phyloP scores from a whole-genome alignment of 2,329 filamentous ascomycete genomes.

The Capronia epimyces region DNA sequence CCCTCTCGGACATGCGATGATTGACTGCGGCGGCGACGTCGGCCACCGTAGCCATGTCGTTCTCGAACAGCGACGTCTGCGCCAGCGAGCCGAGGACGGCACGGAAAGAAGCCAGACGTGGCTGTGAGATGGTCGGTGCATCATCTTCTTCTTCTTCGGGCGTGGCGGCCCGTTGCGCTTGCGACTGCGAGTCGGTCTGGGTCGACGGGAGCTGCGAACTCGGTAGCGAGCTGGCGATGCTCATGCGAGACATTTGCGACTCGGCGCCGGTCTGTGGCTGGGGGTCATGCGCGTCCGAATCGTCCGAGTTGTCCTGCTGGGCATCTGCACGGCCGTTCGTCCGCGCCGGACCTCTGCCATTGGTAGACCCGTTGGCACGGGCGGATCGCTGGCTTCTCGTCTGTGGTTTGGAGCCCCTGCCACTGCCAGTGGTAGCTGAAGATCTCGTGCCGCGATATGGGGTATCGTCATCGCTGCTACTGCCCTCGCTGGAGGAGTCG shows the following conservation, averaged over 20 bases:
- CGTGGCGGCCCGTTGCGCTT: slow-evolving; percentile 56
- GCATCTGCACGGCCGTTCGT: slow-evolving; percentile 52
- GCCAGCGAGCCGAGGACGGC: slow-evolving; percentile 76
- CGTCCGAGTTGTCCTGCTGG: slow-evolving; percentile 48
- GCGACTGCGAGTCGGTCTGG: slow-evolving; percentile 28
- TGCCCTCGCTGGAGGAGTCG: slow-evolving; percentile 45
- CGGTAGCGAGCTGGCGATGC: slow-evolving; percentile 73
- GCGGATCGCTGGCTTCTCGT: slow-evolving; percentile 25
- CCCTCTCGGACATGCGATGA: slow-evolving; percentile 47
- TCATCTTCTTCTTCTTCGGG: too few relatives aligned
- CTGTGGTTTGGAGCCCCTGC: slow-evolving; percentile 25
- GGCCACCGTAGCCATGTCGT: slow-evolving; percentile 73
- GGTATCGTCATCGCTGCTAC: slow-evolving; percentile 29
- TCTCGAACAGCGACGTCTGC: slow-evolving; percentile 74
- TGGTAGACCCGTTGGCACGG: slow-evolving; percentile 33
- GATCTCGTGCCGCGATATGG: slow-evolving; percentile 25
- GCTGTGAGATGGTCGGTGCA: slow-evolving; percentile 66
- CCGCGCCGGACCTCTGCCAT: slow-evolving; percentile 34
- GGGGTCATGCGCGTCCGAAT: slow-evolving; percentile 47
- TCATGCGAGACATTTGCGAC: slow-evolving; percentile 40
- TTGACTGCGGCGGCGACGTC: slow-evolving; percentile 77
- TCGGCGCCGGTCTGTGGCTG: slow-evolving; percentile 36
- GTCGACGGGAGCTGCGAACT: slow-evolving; percentile 62
- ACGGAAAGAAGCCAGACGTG: slow-evolving; percentile 67
- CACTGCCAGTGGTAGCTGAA: slow-evolving; percentile 32